Conservation (phyloP, 495 filamentous ascomycete genomes). For the Cladorrhinum samala region DNA sequence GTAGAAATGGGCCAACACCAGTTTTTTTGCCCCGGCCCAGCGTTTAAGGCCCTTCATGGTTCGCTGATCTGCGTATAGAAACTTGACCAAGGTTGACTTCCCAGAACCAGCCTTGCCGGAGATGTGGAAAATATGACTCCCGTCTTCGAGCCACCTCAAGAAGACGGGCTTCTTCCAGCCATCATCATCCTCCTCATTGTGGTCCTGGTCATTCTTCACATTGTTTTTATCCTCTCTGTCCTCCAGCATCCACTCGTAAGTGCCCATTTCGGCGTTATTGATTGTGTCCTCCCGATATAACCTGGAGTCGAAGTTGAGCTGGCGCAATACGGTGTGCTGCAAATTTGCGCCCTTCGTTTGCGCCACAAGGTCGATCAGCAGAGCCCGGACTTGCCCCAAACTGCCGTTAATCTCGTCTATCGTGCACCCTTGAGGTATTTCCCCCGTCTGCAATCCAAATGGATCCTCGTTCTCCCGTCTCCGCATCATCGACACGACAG, state of each 20-base stretch:
- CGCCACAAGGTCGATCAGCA: too few relatives aligned
- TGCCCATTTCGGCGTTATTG: too few relatives aligned
- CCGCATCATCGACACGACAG: neutral
- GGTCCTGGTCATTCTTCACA: neutral
- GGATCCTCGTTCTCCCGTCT: neutral
- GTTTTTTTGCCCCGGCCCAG: conserved; percentile 6
- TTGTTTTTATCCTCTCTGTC: neutral
- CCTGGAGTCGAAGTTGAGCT: too few relatives aligned
- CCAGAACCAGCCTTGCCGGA: conserved; percentile 12
- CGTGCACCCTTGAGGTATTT: neutral
- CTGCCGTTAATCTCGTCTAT: too few relatives aligned
- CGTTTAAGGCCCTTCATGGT: neutral
- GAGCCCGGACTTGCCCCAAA: too few relatives aligned
- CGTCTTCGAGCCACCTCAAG: neutral
- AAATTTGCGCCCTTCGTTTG: too few relatives aligned
- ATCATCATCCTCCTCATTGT: neutral
- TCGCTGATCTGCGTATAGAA: neutral
- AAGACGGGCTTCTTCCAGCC: neutral
- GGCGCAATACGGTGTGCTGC: too few relatives aligned
- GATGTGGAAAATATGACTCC: conserved; percentile 12
- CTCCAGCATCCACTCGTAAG: too few relatives aligned
- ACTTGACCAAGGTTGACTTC: conserved; percentile 18
- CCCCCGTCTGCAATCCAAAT: neutral
- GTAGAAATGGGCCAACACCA: conserved; percentile 2
- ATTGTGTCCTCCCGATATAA: too few relatives aligned